A percentile compares a stretch with the other conserved stretches of the same genome.
phyloP scores from a whole-genome alignment of 371 early-diverging fungal species.

The Zopfochytrium polystomum region DNA sequence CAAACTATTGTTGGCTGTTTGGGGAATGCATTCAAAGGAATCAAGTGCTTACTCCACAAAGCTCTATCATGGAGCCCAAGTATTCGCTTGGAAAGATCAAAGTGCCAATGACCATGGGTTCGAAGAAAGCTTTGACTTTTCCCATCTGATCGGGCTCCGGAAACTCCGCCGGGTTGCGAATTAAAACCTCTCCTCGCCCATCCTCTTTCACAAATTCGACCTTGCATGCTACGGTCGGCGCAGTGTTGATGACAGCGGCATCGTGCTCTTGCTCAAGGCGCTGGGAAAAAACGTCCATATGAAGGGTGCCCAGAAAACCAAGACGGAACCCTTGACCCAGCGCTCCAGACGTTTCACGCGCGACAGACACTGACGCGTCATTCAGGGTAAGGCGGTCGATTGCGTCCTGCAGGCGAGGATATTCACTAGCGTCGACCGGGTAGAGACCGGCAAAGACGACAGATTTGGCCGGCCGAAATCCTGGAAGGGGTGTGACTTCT shows the following conservation, averaged over 20 bases:
- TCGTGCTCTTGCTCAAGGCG: constrained; percentile 93
- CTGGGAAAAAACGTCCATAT: constrained; percentile 97
- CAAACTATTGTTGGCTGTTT: no score
- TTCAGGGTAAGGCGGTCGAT: constrained; percentile 89
- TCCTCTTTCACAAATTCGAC: constrained; percentile 36
- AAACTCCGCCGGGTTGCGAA: constrained; percentile 86
- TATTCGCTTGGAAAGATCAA: constrained; percentile 90
- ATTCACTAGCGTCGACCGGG: constrained; percentile 87
- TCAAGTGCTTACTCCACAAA: constrained; percentile 73
- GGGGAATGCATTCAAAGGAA: no score
- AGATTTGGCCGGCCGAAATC: constrained; percentile 86
- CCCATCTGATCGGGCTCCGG: constrained; percentile 73
- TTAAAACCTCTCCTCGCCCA: constrained; percentile 7
- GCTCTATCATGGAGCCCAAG: constrained; percentile 83
- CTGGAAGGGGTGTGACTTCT: constrained; percentile 61
- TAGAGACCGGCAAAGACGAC: constrained; percentile 94
- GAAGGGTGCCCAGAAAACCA: constrained; percentile 93
- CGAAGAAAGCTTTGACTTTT: constrained; percentile 68
- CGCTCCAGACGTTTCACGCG: constrained; percentile 80
- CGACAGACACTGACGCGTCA: constrained; percentile 87
- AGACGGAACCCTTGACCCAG: constrained; percentile 96
- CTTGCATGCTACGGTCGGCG: constrained; percentile 90
- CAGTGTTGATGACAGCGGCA: constrained; percentile 85
- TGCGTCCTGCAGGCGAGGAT: constrained; percentile 81
- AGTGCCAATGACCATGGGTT: constrained; percentile 91